Evolutionary conservation across 176 grass and related monocot genomes (phyloP).

Genomic region (Canna indica): DNA sequence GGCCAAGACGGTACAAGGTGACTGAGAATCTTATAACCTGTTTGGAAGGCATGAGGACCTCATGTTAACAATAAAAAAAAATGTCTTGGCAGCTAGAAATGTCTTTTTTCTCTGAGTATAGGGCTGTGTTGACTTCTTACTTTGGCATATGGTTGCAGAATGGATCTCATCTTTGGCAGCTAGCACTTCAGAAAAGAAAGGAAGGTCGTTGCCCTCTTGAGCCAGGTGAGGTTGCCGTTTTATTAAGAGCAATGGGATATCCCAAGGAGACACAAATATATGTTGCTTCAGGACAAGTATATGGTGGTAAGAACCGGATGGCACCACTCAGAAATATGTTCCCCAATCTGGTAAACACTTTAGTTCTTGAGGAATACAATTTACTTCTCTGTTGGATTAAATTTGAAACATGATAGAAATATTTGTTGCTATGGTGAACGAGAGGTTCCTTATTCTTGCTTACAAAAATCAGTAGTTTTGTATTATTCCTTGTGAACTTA

Average conservation of each 20-base stretch:
- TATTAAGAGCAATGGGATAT: constrained; percentile 85
- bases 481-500: background rate
- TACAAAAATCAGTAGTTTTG: background rate
- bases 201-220: constrained; percentile 93
- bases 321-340: constrained; percentile 92
- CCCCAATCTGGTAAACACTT: constrained; percentile 67
- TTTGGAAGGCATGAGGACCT: background rate
- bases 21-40: constrained; percentile 10
- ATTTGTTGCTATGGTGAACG: background rate
- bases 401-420: background rate
- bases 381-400: background rate
- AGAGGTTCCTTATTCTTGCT: background rate
- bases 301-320: constrained; percentile 84
- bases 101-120: background rate
- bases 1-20: constrained; percentile 95
- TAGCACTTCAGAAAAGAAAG: constrained; percentile 91
- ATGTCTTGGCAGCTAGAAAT: background rate
- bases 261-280: constrained; percentile 90
- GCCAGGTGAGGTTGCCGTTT: constrained; percentile 85
- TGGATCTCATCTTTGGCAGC: constrained; percentile 78
- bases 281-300: constrained; percentile 95
- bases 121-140: constrained; percentile 6
- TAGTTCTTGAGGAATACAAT: background rate
- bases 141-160: constrained; percentile 39
- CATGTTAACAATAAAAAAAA: background rate